Base-by-base conservation (phyloP, 2,329 filamentous ascomycete species). In the Grosmannia serpens region DNA sequence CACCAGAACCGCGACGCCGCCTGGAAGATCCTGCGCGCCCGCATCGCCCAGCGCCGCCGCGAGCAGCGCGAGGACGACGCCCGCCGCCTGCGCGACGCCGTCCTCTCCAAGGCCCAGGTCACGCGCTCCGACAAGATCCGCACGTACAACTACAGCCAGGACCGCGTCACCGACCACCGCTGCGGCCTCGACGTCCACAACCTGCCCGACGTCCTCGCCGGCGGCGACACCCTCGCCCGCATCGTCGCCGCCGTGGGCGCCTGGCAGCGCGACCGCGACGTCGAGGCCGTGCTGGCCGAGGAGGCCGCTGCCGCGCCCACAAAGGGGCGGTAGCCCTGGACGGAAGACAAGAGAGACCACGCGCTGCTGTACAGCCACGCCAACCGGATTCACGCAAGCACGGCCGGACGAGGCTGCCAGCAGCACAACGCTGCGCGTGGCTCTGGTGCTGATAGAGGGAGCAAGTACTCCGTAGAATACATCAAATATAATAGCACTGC, bases 111-210 rank as follows among this genome's bases (percentile, higher is more conserved):
- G 64, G 85, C 91, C 59, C 87, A 87, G 66, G 91, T 94, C 74
- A 94, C 91, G 7, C 81, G 94, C 49, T 89, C 89, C 53, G 91
- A 97, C 74, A 99, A 99, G 76, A 87, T 99, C 60, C 79, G 91
- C 61, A 96, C 91, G 0, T 96, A 96, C 71, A 96, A 96, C 70
- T 84, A 82, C 71, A 76, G 74, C 62, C 81, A 84, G 68, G 80
- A 91, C 71, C 79, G 91, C 50, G 91, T 94, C 64, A 95, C 91
- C 1, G 91, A 96, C 67, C 91, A 96, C 72, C 79, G 91, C 47
- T 89, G 87, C 65, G 89, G 88, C 0, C 70, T 88, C 46, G 91
- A 91, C 58, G 79, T 91, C 17, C 85, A 92, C 68, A 89, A 91
- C 68, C 73, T 96, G 61, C 85, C 89, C 55, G 82, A 87, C 66